These are phyloP conservation scores for Candida manassasensis DNA, from an alignment of 805 yeast genomes.

Conservation along the genomic window DNA sequence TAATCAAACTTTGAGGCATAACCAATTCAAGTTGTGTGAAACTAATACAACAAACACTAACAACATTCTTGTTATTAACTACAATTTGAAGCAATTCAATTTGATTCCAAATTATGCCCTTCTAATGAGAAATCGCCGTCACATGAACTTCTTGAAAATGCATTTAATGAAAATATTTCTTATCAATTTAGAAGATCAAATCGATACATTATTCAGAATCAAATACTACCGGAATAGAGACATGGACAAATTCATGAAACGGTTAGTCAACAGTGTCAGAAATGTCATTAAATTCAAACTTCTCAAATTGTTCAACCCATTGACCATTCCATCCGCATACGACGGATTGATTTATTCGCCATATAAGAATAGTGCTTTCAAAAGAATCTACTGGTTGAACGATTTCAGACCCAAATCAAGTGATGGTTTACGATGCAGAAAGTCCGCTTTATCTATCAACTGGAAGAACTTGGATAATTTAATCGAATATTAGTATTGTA, in stretches of 20 bases:
- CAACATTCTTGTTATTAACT: conserved; percentile 15
- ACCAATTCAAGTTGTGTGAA: conserved; percentile 29
- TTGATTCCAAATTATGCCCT: conserved; percentile 32
- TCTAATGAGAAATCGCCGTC: conserved; percentile 18
- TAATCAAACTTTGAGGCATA: conserved; percentile 23
- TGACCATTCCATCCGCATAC: conserved; percentile 2
- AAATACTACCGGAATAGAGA: conserved; percentile 30
- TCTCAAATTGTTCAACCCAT: conserved; percentile 19
- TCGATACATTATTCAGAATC: conserved; percentile 31
- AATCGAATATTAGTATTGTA: conserved; percentile 4
- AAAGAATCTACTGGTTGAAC: conserved; percentile 30
- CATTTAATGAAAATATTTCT: conserved; percentile 35
- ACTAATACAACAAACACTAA: conserved; percentile 3
- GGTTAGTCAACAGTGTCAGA: conserved; percentile 21
- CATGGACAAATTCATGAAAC: conserved; percentile 24
- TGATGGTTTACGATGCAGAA: neutral
- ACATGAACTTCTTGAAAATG: conserved; percentile 19
- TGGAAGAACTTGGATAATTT: conserved; percentile 5
- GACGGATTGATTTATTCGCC: conserved; percentile 2
- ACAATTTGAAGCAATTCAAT: conserved; percentile 28
- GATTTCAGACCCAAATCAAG: conserved; percentile 1
- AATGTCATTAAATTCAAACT: conserved; percentile 23
- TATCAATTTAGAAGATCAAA: conserved; percentile 34
- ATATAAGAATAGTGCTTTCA: conserved; percentile 18
- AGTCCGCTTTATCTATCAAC: neutral